These are phyloP conservation scores for Trametes hirsuta DNA, from an alignment of 1,284 basidiomycete genomes.

Conservation along the genomic window DNA sequence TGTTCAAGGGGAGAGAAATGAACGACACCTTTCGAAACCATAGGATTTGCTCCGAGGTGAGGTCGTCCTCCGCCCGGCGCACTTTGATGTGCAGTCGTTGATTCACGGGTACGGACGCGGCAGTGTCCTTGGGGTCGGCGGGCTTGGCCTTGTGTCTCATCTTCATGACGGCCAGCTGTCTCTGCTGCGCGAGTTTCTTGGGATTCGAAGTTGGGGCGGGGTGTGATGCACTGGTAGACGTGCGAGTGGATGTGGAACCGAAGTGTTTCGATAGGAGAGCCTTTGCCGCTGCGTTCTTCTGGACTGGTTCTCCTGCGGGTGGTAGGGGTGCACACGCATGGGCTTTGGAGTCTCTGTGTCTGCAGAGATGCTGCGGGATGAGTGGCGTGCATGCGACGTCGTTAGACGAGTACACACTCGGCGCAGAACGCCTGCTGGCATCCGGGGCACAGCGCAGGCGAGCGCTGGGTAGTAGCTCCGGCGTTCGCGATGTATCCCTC, in stretches of 20 bases:
- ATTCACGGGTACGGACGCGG: conserved; percentile 47
- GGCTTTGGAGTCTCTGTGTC: conserved; percentile 63
- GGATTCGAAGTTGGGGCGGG: conserved; percentile 47
- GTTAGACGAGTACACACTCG: conserved; percentile 43
- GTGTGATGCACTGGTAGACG: conserved; percentile 19
- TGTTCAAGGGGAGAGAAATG: neutral
- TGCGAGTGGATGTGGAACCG: conserved; percentile 32
- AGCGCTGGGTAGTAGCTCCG: conserved; percentile 32
- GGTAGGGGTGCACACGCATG: conserved; percentile 49
- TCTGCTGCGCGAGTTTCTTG: conserved; percentile 54
- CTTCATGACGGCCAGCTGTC: conserved; percentile 69
- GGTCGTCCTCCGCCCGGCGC: conserved; percentile 33
- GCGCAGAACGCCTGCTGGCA: conserved; percentile 67
- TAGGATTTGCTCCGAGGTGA: conserved; percentile 45
- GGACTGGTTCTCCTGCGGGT: conserved; percentile 10
- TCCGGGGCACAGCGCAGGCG: conserved; percentile 47
- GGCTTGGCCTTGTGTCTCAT: conserved; percentile 71
- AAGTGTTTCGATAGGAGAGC: conserved; percentile 61
- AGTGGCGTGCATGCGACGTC: neutral
- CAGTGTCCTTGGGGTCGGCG: conserved; percentile 58
- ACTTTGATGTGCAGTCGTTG: conserved; percentile 63
- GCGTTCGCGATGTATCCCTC: conserved; percentile 39
- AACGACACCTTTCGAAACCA: conserved; percentile 70
- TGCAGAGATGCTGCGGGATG: conserved; percentile 30
- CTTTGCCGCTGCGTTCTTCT: conserved; percentile 53